phyloP scores from a whole-genome alignment of 768 basidiomycete species.

The Rhizopogon vulgaris region DNA sequence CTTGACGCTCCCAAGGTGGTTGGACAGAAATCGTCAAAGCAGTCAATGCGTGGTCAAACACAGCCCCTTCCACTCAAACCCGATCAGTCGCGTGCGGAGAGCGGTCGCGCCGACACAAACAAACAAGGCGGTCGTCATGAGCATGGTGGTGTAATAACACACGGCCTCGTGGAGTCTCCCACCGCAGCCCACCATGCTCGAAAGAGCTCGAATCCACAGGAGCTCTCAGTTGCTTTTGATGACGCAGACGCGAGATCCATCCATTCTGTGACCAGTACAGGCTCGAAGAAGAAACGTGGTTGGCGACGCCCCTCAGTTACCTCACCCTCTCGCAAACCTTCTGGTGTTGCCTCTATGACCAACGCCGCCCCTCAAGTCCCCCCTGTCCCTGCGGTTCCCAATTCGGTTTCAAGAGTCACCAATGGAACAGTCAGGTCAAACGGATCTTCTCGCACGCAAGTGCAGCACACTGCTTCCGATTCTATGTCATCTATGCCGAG shows the following conservation, averaged over 20 bases:
- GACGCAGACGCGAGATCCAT: conserved; percentile 23
- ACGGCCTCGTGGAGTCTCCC: conserved; percentile 18
- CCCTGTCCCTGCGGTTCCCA: conserved; percentile 20
- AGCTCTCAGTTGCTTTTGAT: conserved; percentile 7
- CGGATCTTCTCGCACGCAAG: neutral
- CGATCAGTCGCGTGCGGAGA: conserved; percentile 5
- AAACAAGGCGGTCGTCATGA: conserved; percentile 16
- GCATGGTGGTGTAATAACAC: conserved; percentile 6
- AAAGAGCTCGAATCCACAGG: conserved; percentile 10
- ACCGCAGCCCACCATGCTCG: conserved; percentile 7
- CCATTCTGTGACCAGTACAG: conserved; percentile 19
- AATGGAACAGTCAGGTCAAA: conserved; percentile 11
- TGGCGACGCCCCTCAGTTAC: conserved; percentile 10
- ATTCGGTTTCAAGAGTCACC: conserved; percentile 12
- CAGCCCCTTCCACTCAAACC: conserved; percentile 25
- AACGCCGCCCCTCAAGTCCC: conserved; percentile 46
- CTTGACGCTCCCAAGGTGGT: conserved; percentile 2
- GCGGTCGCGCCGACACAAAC: conserved; percentile 3
- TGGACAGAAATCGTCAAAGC: conserved; percentile 18
- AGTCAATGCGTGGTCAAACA: conserved; percentile 17
- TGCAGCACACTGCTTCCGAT: conserved; percentile 2
- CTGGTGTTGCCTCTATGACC: conserved; percentile 64
- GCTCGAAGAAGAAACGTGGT: conserved; percentile 17
- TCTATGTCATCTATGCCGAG: conserved; percentile 11
- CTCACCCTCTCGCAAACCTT: conserved; percentile 30